These are phyloP conservation scores for Pythium angustatum DNA, from an alignment of 352 stramenopile genomes.

Conservation along the genomic window DNA sequence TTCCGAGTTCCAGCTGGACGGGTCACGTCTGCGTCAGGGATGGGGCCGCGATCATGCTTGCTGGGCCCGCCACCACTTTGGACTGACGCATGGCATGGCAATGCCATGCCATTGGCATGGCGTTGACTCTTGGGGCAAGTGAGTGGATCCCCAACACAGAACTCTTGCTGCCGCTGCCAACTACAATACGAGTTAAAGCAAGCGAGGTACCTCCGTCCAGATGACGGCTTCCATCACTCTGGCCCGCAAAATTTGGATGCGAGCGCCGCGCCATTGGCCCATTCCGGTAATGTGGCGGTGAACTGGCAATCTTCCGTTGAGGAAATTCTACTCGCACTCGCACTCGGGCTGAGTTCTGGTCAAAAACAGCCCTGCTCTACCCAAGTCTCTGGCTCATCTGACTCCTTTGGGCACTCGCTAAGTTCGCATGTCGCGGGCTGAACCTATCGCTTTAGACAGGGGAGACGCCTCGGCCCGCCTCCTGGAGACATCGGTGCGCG, in stretches of 20 bases:
- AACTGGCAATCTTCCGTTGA: no score
- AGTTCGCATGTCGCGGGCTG: slow-evolving; percentile 27
- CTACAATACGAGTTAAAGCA: no score
- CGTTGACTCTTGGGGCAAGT: background rate
- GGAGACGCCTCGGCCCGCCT: background rate
- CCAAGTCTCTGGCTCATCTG: background rate
- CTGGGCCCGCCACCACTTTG: no score
- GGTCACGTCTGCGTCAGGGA: slow-evolving; percentile 14
- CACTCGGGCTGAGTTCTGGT: slow-evolving; percentile 5
- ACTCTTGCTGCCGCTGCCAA: no score
- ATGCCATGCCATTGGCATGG: no score
- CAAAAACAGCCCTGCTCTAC: background rate
- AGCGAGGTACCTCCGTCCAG: no score
- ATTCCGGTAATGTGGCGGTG: no score
- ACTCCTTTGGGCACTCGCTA: slow-evolving; percentile 1
- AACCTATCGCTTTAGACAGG: slow-evolving; percentile 28
- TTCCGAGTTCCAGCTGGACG: slow-evolving; percentile 15
- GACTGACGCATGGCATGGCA: slow-evolving; percentile 17
- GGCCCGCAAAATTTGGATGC: no score
- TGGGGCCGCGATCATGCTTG: no score
- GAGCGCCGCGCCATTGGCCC: no score
- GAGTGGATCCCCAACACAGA: background rate
- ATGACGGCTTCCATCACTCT: no score
- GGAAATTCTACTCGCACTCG: no score
- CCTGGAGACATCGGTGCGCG: slow-evolving; percentile 2